Evolutionary conservation across 2,329 filamentous ascomycete genomes (phyloP), one percentile per base, ranked within the genome.

Genomic region (Colletotrichum caudatum): DNA sequence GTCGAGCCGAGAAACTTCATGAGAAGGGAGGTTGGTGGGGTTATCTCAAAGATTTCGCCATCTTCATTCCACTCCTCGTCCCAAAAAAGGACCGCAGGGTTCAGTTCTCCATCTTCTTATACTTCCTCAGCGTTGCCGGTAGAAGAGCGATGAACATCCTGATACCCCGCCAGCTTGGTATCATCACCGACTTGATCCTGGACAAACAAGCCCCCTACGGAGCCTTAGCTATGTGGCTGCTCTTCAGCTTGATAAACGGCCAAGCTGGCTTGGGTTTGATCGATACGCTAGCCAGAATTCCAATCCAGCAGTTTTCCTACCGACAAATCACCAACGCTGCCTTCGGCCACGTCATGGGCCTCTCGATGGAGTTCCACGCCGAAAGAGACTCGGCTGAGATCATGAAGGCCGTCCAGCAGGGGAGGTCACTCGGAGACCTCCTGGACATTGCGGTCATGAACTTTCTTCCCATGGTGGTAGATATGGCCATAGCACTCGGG

Each of bases 331-430:
- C 85, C 14, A 87, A 87, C 1, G 85, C 89, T 2, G 88, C 90
- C 0, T 93, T 92, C 77, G 84, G 86, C 68, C 91, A 93, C 69
- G 85, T 93, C 44, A 90, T 94, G 85, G 84, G 82, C n/a, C 83
- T 93, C 0, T 91, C 90, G 0, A 91, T 91, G 81, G 90, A 93
- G 72, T 93, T 93, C 66, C 91, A 94, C 76, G 88, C 89, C 23
- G 86, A 86, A 61, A 91, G 91, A 74, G 86, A 88, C 65, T 90
- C 89, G 1, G 90, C 89, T 1, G 88, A 92, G 72, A 83, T 93
- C 0, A 88, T 90, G 78, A 87, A 89, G 73, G 87, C 90, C 3
- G 86, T 93, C n/a, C 84, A 87, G 62, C 90, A 92, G 74, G 92
- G 90, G 0, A 83, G 86, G 51, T 85, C 89, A 2, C 81, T 93